Evolutionary conservation across 805 yeast genomes (phyloP).

Genomic region (Ogataea salicorniae): DNA sequence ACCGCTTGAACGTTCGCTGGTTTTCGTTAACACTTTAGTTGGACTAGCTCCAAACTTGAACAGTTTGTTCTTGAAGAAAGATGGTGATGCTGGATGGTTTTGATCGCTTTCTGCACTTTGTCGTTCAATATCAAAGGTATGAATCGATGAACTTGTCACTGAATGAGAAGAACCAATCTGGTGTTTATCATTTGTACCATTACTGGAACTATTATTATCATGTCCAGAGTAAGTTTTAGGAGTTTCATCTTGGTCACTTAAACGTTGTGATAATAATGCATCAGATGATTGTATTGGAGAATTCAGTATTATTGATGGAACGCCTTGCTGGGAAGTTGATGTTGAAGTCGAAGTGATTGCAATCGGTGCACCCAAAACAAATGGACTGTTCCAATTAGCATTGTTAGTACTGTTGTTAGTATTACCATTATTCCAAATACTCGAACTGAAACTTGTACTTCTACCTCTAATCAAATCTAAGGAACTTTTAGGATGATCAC

Average conservation of each 20-base stretch:
- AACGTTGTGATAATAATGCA: too few species aligned
- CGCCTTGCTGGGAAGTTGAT: not conserved
- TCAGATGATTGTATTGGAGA: conserved; percentile 1
- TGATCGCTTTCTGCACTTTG: not conserved
- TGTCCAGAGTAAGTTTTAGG: conserved; percentile 2
- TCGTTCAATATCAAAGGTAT: conserved; percentile 19
- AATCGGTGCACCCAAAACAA: conserved; percentile 9
- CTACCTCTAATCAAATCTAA: conserved; percentile 25
- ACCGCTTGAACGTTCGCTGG: conserved; percentile 16
- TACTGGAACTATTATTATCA: not conserved
- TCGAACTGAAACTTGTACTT: conserved; percentile 32
- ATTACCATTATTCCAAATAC: conserved; percentile 29
- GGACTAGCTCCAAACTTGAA: conserved; percentile 35
- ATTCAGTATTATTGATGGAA: not conserved
- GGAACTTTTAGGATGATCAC: conserved; percentile 2
- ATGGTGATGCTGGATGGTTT: conserved; percentile 30
- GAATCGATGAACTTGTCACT: conserved; percentile 12
- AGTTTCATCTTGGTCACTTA: not conserved
- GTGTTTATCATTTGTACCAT: not conserved
- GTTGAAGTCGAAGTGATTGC: conserved; percentile 6
- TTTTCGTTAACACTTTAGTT: conserved; percentile 23
- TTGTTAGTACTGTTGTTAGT: conserved; percentile 8
- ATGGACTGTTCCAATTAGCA: conserved; percentile 10
- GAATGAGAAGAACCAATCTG: conserved; percentile 3
- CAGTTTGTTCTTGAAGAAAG: conserved; percentile 32